phyloP scores from a whole-genome alignment of 2,329 filamentous ascomycete genomes.

The Moelleriella libera region DNA sequence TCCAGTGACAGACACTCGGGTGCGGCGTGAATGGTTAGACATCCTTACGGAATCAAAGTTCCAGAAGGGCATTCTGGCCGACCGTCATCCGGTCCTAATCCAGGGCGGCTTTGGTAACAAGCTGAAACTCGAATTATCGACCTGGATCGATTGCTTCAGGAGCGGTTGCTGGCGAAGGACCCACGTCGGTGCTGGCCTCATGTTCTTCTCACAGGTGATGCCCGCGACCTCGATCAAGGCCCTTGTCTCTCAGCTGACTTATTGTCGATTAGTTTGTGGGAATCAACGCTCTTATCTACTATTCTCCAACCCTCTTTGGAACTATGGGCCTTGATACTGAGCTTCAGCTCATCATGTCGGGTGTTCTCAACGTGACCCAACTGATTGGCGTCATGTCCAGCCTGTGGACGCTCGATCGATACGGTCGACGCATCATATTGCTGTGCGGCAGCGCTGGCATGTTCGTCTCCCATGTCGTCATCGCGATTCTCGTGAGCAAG shows the following conservation, averaged over 20 bases:
- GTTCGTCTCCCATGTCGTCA: conserved; percentile 13
- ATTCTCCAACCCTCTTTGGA: conserved; percentile 42
- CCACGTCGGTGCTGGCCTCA: conserved; percentile 31
- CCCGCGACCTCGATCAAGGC: not conserved
- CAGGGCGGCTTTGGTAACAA: conserved; percentile 17
- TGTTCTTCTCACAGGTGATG: conserved; percentile 43
- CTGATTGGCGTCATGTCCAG: conserved; percentile 24
- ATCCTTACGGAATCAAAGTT: conserved; percentile 12
- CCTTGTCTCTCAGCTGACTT: not conserved
- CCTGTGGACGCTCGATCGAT: conserved; percentile 25
- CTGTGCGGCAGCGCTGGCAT: conserved; percentile 12
- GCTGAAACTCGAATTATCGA: conserved; percentile 30
- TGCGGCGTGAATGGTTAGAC: conserved; percentile 11
- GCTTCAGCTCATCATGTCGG: conserved; percentile 17
- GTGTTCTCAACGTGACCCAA: conserved; percentile 15
- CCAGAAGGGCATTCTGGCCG: conserved; percentile 13
- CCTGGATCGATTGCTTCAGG: conserved; percentile 35
- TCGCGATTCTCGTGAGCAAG: conserved; percentile 12
- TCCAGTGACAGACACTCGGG: conserved; percentile 8
- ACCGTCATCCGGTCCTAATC: conserved; percentile 19
- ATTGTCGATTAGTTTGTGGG: conserved; percentile 9
- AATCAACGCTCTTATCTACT: conserved; percentile 37
- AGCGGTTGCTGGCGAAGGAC: conserved; percentile 30
- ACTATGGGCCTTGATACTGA: conserved; percentile 31
- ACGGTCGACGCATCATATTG: conserved; percentile 12